Evolutionary conservation across 352 stramenopile genomes (phyloP).

Genomic region (Phytophthora lateralis): DNA sequence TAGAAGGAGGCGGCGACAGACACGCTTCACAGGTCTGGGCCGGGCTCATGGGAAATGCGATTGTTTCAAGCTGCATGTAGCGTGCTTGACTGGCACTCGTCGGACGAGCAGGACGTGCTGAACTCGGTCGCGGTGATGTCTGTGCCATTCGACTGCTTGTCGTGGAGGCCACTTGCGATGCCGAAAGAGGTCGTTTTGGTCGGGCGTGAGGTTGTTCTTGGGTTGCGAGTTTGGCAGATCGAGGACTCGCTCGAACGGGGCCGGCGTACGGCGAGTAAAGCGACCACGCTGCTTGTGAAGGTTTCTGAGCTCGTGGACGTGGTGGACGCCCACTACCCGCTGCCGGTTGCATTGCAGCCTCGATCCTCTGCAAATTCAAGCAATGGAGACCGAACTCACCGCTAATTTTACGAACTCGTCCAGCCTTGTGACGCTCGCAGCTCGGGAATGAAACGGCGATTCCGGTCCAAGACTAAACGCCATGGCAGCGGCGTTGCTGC

Average conservation of each 20-base stretch:
- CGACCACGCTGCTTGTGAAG: constrained; percentile 20
- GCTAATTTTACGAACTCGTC: constrained; percentile 29
- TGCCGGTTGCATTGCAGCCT: constrained; percentile 1
- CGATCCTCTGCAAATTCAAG: constrained; percentile 13
- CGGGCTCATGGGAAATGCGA: constrained; percentile 33
- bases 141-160: constrained; percentile 25
- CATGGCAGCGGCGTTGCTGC: constrained; percentile 65
- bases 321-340: constrained; percentile 22
- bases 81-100: constrained; percentile 47
- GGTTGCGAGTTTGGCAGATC: constrained; percentile 31
- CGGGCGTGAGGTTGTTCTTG: constrained; percentile 12
- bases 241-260: constrained; percentile 35
- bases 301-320: constrained; percentile 28
- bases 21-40: constrained; percentile 17
- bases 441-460: constrained; percentile 22
- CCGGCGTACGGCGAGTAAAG: constrained; percentile 30
- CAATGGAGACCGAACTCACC: constrained; percentile 1
- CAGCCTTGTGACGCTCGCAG: not conserved
- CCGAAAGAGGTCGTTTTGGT: constrained; percentile 47
- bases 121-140: constrained; percentile 16
- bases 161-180: constrained; percentile 34
- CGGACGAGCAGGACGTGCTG: constrained; percentile 38
- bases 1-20: constrained; percentile 13
- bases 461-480: constrained; percentile 1
- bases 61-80: constrained; percentile 33